phyloP scores from a whole-genome alignment of 2,329 filamentous ascomycete species.

The Herpotrichia juniperi region DNA sequence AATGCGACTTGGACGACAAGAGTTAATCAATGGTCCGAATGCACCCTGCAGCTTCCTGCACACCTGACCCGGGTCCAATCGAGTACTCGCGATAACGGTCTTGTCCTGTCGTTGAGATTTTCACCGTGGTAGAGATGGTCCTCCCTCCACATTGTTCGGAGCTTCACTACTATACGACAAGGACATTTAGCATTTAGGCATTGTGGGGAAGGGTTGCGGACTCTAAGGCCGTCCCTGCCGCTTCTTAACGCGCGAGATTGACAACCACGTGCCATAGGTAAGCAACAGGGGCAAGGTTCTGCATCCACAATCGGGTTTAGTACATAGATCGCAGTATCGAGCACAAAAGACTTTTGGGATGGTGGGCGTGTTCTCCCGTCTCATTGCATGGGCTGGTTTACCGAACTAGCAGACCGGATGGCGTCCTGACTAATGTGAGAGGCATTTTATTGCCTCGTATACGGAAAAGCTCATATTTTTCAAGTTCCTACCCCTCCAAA shows the following conservation, averaged over 20 bases:
- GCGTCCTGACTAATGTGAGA: neutral
- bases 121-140: neutral
- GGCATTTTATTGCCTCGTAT: neutral
- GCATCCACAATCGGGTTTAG: conserved; percentile 4
- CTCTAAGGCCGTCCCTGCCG: too few relatives aligned
- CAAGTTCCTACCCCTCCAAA: too few relatives aligned
- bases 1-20: neutral
- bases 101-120: conserved; percentile 3
- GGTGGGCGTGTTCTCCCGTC: too few relatives aligned
- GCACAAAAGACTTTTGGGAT: neutral
- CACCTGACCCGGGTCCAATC: conserved; percentile 15
- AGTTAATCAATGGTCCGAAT: conserved; percentile 3
- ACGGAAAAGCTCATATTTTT: too few relatives aligned
- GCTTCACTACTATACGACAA: too few relatives aligned
- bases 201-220: too few relatives aligned
- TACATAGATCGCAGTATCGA: neutral
- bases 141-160: neutral
- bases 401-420: neutral
- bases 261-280: conserved; percentile 15
- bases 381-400: too few relatives aligned
- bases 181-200: too few relatives aligned
- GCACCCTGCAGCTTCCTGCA: conserved; percentile 2
- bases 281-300: conserved; percentile 17
- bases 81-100: conserved; percentile 18
- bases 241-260: conserved; percentile 12